These are phyloP conservation scores for Rhodomyrtus psidioides DNA, from an alignment of 441 rosid genomes.

Conservation along the genomic window DNA sequence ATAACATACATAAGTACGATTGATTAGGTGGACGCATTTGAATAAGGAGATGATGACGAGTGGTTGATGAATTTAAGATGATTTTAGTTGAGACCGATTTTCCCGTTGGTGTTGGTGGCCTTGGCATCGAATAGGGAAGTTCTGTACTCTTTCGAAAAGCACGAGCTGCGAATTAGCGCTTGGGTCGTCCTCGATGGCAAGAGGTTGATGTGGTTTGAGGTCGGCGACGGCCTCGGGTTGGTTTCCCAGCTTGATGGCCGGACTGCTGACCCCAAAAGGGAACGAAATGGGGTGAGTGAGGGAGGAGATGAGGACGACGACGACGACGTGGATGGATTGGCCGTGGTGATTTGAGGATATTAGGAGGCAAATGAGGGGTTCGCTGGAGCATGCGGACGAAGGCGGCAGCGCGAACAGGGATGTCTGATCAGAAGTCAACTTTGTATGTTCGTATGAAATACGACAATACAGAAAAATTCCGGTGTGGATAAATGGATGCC, in stretches of 20 bases:
- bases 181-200: neutral
- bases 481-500: neutral
- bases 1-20: neutral
- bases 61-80: neutral
- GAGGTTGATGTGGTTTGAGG: neutral
- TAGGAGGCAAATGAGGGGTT: neutral
- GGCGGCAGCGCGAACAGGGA: neutral
- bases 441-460: neutral
- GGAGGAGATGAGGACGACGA: neutral
- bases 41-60: neutral
- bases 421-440: no score
- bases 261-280: neutral
- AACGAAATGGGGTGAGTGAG: neutral
- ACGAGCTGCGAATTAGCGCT: neutral
- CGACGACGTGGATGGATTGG: neutral
- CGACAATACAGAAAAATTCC: neutral
- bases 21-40: neutral
- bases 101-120: no score
- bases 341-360: neutral
- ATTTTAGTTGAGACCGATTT: no score
- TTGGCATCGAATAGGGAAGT: no score
- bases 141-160: no score
- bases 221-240: no score
- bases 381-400: neutral
- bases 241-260: neutral